Base-by-base conservation (phyloP, 371 early-diverging fungal genomes). In the Encephalitozoon hellem region DNA sequence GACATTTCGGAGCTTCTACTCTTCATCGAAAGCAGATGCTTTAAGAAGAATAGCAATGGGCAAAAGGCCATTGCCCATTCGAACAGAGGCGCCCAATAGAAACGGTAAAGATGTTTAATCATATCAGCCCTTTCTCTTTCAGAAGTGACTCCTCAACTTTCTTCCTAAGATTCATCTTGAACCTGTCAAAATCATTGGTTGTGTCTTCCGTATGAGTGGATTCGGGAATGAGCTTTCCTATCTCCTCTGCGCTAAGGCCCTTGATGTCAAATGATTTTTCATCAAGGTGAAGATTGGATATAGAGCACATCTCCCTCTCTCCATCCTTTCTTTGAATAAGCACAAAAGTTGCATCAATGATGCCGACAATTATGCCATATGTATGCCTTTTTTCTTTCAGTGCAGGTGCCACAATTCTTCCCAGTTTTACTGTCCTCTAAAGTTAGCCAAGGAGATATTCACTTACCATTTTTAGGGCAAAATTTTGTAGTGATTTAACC, bases 141-240 rank as follows among this genome's bases (percentile, higher is more conserved):
- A 80, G 34, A 9, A 80, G 32, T 9, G 73, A 66, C 1, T 80
- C 65, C 59, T 66, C 64, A 28, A 80, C 59, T 47, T 53, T 34
- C 23, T 73, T 69, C 43, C 45, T 54, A 11, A 80, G 52, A 3
- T 54, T 41, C 32, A 32, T 12, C 59, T 80, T 74, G 54, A 73
- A 80, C 38, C 77, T 80, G 15, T 77, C 77, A 67, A 77, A 80
- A 23, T 77, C 81, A 68, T 67, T 74, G 28, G 32, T 43, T 5
- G 32, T 41, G 11, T 71, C 63, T n/a, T 69, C 39, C 12, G 41
- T 23, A 34, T 8, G 15, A 15, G 51, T 72, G 49, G 41, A 25
- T 9, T 21, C 28, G 9, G 53, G 52, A 38, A 73, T 51, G n/a
- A 52, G 38, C 21, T 51, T 30, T n/a, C 49, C 65, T 42, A 73